Percentiles rank a stretch among this genome's conserved stretches.
Evolutionary conservation across 2,329 filamentous ascomycete species (phyloP).

Genomic region (Dendrostoma leiphaemia): DNA sequence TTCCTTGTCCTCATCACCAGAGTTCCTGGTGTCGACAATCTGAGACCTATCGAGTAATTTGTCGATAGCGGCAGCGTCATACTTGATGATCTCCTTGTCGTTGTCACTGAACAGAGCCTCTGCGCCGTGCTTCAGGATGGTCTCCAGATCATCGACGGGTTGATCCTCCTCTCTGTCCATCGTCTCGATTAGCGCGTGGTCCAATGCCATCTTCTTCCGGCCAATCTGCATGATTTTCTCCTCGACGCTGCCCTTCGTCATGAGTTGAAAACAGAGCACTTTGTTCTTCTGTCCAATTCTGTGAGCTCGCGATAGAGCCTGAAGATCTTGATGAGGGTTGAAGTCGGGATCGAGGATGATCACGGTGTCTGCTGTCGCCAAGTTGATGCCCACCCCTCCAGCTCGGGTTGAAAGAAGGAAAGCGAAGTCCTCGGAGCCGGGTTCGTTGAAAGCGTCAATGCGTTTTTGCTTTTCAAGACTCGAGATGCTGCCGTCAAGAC

Average conservation of each 20-base stretch:
- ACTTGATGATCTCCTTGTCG: conserved; percentile 70
- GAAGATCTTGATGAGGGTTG: conserved; percentile 97
- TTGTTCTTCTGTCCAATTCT: conserved; percentile 96
- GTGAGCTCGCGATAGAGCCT: conserved; percentile 90
- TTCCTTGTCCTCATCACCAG: conserved; percentile 47
- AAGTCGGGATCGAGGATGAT: conserved; percentile 97
- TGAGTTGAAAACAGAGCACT: conserved; percentile 91
- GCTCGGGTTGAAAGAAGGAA: conserved; percentile 93
- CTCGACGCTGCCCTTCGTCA: conserved; percentile 85
- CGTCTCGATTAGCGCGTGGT: conserved; percentile 90
- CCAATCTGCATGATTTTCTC: conserved; percentile 97
- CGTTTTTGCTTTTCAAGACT: conserved; percentile 88
- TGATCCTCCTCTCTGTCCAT: conserved; percentile 80
- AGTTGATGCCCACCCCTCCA: conserved; percentile 94
- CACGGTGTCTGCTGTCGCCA: conserved; percentile 95
- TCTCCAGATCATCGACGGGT: conserved; percentile 75
- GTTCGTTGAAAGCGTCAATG: conserved; percentile 91
- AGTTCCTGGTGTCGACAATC: conserved; percentile 67
- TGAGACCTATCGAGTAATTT: conserved; percentile 85
- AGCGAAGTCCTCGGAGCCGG: conserved; percentile 78
- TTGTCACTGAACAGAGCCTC: conserved; percentile 79
- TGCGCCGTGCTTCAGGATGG: conserved; percentile 84
- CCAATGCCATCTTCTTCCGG: conserved; percentile 91
- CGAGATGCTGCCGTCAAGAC: conserved; percentile 81
- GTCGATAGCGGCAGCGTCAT: conserved; percentile 80